Conservation (phyloP, 331 rosid genomes). For the Quercus lobata region DNA sequence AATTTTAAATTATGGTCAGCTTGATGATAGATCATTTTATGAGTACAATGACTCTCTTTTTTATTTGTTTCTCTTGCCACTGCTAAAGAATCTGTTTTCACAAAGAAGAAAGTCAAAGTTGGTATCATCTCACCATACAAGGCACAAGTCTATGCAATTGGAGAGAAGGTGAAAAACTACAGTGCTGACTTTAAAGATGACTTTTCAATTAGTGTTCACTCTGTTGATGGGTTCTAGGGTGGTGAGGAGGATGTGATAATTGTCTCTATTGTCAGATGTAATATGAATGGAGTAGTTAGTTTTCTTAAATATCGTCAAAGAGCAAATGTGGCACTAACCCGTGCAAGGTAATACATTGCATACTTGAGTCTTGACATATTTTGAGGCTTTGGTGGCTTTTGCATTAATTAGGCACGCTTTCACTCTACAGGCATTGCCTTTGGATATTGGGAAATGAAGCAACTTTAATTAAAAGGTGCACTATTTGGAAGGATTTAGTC, state of each 20-base stretch:
- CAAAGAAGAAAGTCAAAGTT: conserved; percentile 22
- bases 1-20: not conserved
- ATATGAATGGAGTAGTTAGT: conserved; percentile 19
- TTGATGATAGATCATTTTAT: not conserved
- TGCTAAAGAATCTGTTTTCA: conserved; percentile 6
- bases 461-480: conserved; percentile 11
- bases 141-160: conserved; percentile 33
- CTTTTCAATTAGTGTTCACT: conserved; percentile 21
- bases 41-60: not conserved
- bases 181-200: not conserved
- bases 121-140: conserved; percentile 43
- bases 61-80: not conserved
- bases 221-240: conserved; percentile 48
- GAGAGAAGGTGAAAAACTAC: conserved; percentile 8
- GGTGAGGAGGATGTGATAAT: conserved; percentile 55
- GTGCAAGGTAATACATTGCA: conserved; percentile 36
- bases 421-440: conserved; percentile 23
- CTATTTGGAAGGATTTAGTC: conserved; percentile 27
- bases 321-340: conserved; percentile 47
- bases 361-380: not conserved
- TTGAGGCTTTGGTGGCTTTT: not conserved
- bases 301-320: conserved; percentile 37
- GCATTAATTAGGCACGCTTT: not conserved
- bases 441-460: conserved; percentile 34
- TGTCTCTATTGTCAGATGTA: conserved; percentile 9